Evolutionary conservation across 768 basidiomycete genomes (phyloP).

Genomic region (Leccinum arenicola): DNA sequence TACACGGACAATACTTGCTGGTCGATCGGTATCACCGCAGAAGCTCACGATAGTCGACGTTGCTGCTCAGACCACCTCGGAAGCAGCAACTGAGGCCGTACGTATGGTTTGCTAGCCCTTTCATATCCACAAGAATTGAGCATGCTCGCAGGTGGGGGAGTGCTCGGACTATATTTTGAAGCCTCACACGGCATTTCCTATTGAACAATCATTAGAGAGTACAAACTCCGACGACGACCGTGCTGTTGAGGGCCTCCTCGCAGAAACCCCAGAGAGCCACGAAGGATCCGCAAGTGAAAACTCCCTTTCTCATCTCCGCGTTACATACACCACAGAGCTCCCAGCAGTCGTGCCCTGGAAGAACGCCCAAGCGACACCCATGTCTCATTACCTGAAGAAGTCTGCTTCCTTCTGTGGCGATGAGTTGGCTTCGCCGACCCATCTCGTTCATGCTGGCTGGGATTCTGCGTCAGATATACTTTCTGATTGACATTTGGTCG

Average conservation of each 20-base stretch:
- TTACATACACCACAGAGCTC: constrained; percentile 34
- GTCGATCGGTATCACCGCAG: constrained; percentile 34
- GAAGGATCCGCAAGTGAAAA: constrained; percentile 31
- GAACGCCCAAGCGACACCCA: constrained; percentile 32
- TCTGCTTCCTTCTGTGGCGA: constrained; percentile 39
- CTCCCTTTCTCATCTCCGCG: constrained; percentile 35
- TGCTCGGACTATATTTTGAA: constrained; percentile 24
- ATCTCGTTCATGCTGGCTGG: constrained; percentile 57
- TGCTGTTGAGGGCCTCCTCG: constrained; percentile 31
- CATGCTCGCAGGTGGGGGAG: constrained; percentile 29
- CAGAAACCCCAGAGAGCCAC: constrained; percentile 32
- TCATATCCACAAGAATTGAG: constrained; percentile 30
- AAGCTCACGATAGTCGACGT: constrained; percentile 24
- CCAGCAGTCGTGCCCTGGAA: constrained; percentile 34
- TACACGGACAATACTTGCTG: constrained; percentile 30
- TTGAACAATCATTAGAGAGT: constrained; percentile 31
- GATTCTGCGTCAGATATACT: constrained; percentile 47
- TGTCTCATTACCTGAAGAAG: constrained; percentile 38
- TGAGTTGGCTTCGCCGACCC: constrained; percentile 43
- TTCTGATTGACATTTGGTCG: constrained; percentile 28
- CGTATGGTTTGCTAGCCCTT: constrained; percentile 28
- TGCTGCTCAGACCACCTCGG: constrained; percentile 22
- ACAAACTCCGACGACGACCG: constrained; percentile 38
- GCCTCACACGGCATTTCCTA: constrained; percentile 26
- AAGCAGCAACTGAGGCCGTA: constrained; percentile 30